Evolutionary conservation across 2,329 filamentous ascomycete species (phyloP).

Genomic region (Orbilia javanica): DNA sequence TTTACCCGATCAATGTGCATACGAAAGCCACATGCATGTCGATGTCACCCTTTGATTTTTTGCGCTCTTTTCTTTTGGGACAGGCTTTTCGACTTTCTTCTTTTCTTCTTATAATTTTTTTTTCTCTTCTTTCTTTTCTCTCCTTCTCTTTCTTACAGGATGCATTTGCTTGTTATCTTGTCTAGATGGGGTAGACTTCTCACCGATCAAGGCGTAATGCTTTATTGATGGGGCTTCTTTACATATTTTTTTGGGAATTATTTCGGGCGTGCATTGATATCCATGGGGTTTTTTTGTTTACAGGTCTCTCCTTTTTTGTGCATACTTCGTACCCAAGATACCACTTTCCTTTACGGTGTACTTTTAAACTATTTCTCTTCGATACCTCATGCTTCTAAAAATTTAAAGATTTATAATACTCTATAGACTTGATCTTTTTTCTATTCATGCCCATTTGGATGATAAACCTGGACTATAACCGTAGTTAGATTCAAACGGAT

Average conservation of each 20-base stretch:
- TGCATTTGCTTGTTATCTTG: slow-evolving; percentile 8
- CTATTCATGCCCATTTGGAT: no score
- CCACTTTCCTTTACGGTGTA: slow-evolving; percentile 34
- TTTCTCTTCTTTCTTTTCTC: not conserved
- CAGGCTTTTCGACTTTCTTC: slow-evolving; percentile 7
- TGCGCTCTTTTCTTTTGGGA: slow-evolving; percentile 23
- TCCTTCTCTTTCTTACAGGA: slow-evolving; percentile 6
- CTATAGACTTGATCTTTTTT: not conserved
- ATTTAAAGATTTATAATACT: not conserved
- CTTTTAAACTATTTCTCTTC: slow-evolving; percentile 17
- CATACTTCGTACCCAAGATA: slow-evolving; percentile 44
- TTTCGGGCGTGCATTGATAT: slow-evolving; percentile 48
- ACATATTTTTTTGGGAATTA: slow-evolving; percentile 5
- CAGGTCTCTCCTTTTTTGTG: slow-evolving; percentile 36
- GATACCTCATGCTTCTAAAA: slow-evolving; percentile 6
- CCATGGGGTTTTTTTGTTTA: slow-evolving; percentile 14
- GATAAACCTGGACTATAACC: no score
- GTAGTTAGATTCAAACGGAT: no score
- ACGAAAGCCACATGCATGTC: slow-evolving; percentile 4
- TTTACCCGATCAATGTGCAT: slow-evolving; percentile 23
- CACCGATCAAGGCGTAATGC: not conserved
- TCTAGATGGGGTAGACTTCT: not conserved
- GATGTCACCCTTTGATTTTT: not conserved
- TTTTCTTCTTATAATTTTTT: slow-evolving; percentile 25
- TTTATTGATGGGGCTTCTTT: slow-evolving; percentile 15